phyloP scores from a whole-genome alignment of 23 red algal genomes.

The Chondrus crispus region DNA sequence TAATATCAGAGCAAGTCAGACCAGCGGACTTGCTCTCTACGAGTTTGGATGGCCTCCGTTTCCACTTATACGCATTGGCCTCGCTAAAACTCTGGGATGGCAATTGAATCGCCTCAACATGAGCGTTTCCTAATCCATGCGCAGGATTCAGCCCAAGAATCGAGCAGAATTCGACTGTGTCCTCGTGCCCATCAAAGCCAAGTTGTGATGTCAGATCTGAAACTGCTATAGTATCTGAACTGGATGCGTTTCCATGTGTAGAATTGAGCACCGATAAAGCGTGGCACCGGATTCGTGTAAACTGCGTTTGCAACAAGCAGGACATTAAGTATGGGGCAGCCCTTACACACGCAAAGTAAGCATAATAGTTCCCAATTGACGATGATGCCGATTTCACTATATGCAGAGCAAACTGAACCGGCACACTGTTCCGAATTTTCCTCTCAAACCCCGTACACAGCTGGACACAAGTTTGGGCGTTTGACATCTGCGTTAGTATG shows the following conservation, averaged over 20 bases:
- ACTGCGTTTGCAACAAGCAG: slow-evolving; percentile 46
- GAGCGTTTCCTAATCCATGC: too few relatives aligned
- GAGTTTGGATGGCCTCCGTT: too few relatives aligned
- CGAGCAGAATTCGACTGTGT: background rate
- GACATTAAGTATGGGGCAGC: slow-evolving; percentile 30
- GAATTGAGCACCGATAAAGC: slow-evolving; percentile 27
- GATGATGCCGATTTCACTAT: slow-evolving; percentile 5
- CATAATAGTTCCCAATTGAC: background rate
- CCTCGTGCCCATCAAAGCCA: slow-evolving; percentile 30
- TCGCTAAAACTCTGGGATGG: too few relatives aligned
- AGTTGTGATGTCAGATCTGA: background rate
- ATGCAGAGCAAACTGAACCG: slow-evolving; percentile 38
- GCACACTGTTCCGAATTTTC: slow-evolving; percentile 10
- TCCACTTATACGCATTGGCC: too few relatives aligned
- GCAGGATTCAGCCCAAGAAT: too few relatives aligned
- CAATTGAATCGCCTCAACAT: too few relatives aligned
- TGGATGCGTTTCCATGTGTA: background rate
- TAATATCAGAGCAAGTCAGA: too few relatives aligned
- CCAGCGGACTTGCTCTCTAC: too few relatives aligned
- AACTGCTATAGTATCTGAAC: slow-evolving; percentile 14
- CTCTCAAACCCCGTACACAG: slow-evolving; percentile 3
- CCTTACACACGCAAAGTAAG: slow-evolving; percentile 35
- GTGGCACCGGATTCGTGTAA: slow-evolving; percentile 24
- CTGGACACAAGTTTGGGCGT: slow-evolving; percentile 44
- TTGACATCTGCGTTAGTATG: slow-evolving; percentile 44